Evolutionary conservation across 352 stramenopile species (phyloP), one percentile per base, ranked within the genome.

Genomic region (Globisporangium middletonii): DNA sequence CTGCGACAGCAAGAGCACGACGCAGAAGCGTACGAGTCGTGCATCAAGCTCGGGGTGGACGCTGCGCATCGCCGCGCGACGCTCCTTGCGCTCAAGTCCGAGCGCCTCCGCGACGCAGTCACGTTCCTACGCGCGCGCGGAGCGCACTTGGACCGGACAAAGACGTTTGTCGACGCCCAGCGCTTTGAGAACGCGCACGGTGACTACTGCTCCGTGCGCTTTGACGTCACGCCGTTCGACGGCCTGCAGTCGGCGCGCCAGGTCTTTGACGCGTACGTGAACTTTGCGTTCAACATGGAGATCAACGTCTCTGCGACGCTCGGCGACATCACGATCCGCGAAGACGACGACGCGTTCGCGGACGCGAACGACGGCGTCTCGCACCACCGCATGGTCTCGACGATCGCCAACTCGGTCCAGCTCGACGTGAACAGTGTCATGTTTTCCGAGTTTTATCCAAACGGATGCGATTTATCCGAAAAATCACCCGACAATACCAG

Each of bases 231-330:
- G n/a, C 72, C 75, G 19, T 62, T 85, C 46, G 44, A 63, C 13
- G 66, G 56, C 4, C 46, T 69, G 35, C 45, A 45, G 15, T 67
- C 52, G 28, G 69, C 78, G 27, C 65, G 62, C 35, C 67, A 68
- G 12, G 69, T 82, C 13, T 81, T 80, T 55, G 69, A 83, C 48
- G 72, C 68, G 48, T 42, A 80, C 27, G 57, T 74, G 0, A 70
- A 76, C 43, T 86, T 81, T 44, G 64, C 64, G 47, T 69, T 73
- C 45, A 79, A 78, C 61, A 63, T 86, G 56, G 72, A 81, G 60
- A 81, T 81, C 42, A 78, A 69, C 63, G 64, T 81, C 43, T 75
- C 69, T 7, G 72, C 78, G 33, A 59, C 67, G 2, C 44, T 81
- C 41, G 72, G 67, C 28, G 72, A 78, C 53, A 77, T 81, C 44